Evolutionary conservation across 768 basidiomycete genomes (phyloP), one percentile per base, ranked within the genome.

Genomic region (Inosperma sp.): DNA sequence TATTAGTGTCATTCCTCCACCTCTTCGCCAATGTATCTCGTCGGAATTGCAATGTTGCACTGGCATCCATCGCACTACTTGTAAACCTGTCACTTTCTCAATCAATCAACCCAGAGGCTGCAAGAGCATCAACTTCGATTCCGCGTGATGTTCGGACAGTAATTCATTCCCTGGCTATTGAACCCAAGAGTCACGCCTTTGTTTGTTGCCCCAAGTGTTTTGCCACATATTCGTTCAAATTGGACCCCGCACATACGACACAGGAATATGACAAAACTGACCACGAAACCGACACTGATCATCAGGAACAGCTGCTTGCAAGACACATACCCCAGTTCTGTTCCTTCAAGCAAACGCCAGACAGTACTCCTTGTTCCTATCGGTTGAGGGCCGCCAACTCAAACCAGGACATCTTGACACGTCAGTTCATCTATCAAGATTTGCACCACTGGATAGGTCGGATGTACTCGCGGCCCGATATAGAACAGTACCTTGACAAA

Each of bases 171-270:
- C 43, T 52, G 3, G 33, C 19, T 4, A 21, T 52, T 3, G 30
- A 39, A 19, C 44, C 44, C 2, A 34, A 29, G n/a, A 27, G 34
- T 0, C 33, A n/a, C 1, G 23, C 44, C 17, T 47, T 23, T 17
- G 17, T 52, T 2, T 44, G 41, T 9, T 52, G 51, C 25, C 51
- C 44, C 2, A 47, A 52, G 9, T 52, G 51, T n/a, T 52, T 36
- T 7, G 16, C 27, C 35, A 23, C 35, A 0, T 45, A 52, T 25
- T 30, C 22, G 0, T 29, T 37, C 10, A 17, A 45, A 7, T 6
- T 14, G 16, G 42, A 51, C 14, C 8, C 43, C 3, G 17, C 7
- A 3, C n/a, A n/a, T n/a, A n/a, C n/a, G n/a, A n/a, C n/a, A n/a
- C n/a, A n/a, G n/a, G n/a, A n/a, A n/a, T 31, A 19, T 19, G 9